A percentile compares a stretch with the other conserved stretches of the same genome.
Conservation (phyloP, 495 filamentous ascomycete species). For the Oleoguttula mirabilis region DNA sequence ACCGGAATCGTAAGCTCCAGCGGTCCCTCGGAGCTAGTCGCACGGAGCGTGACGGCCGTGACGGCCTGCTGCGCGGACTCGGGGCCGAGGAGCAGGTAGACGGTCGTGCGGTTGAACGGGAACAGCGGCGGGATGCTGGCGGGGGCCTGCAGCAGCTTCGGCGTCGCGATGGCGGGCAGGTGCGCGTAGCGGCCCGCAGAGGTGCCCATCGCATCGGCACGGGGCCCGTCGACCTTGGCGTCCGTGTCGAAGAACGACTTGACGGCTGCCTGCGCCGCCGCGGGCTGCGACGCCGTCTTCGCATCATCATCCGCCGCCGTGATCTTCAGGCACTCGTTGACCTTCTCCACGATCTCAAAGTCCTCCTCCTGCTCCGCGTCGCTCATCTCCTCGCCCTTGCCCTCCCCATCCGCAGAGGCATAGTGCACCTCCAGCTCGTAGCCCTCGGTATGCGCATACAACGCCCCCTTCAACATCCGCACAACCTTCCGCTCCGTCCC, state of each 20-base stretch:
- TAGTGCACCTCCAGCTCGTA: slow-evolving; percentile 52
- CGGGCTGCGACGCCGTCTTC: slow-evolving; percentile 22
- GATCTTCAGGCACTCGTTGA: slow-evolving; percentile 33
- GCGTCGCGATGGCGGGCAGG: slow-evolving; percentile 37
- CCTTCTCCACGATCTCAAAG: slow-evolving; percentile 46
- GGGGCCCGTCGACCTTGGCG: slow-evolving; percentile 29
- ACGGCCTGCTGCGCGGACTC: slow-evolving; percentile 35
- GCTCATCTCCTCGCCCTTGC: slow-evolving; percentile 5
- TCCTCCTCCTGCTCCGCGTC: slow-evolving; percentile 34
- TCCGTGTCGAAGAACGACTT: slow-evolving; percentile 47
- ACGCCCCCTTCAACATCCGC: slow-evolving; percentile 56
- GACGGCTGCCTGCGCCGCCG: slow-evolving; percentile 8
- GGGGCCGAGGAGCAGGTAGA: slow-evolving; percentile 51
- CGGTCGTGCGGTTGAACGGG: slow-evolving; percentile 47
- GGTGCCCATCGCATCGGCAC: slow-evolving; percentile 14
- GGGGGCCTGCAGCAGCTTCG: slow-evolving; percentile 51
- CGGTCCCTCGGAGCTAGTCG: slow-evolving; percentile 41
- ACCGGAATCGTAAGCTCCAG: slow-evolving; percentile 52
- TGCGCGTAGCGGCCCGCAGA: slow-evolving; percentile 34
- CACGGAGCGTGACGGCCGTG: slow-evolving; percentile 45
- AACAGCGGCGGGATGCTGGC: slow-evolving; percentile 50
- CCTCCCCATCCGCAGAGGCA: slow-evolving; percentile 20
- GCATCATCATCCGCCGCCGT: slow-evolving; percentile 9
- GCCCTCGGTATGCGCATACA: slow-evolving; percentile 48
- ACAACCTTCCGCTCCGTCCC: slow-evolving; percentile 52